These are phyloP conservation scores for Melaleuca quinquenervia DNA, from an alignment of 345 rosid genomes.

Conservation along the genomic window DNA sequence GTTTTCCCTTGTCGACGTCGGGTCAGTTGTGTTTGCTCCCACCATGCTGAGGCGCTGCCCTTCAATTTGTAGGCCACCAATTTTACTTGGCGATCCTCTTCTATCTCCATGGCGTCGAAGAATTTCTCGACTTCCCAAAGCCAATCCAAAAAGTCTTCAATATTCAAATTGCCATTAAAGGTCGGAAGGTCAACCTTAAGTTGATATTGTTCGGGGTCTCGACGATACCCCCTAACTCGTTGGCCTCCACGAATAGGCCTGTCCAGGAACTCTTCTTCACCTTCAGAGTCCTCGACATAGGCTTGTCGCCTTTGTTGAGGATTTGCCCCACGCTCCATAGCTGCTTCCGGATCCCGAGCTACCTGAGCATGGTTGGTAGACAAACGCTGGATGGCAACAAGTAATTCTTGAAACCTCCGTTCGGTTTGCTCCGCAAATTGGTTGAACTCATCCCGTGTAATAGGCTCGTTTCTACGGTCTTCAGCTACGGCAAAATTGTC, in stretches of 20 bases:
- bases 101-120: background rate
- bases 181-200: background rate
- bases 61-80: background rate
- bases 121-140: background rate
- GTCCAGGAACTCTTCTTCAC: background rate
- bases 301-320: too few species aligned
- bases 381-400: background rate
- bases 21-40: background rate
- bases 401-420: background rate
- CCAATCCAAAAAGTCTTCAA: constrained; percentile 5
- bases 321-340: too few species aligned
- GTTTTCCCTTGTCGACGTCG: background rate
- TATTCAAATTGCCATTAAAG: background rate
- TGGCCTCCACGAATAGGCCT: background rate
- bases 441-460: background rate
- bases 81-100: background rate
- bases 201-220: background rate
- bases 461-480: background rate
- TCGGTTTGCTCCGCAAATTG: background rate
- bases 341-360: too few species aligned
- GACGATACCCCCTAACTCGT: background rate
- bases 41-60: constrained; percentile 3
- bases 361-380: too few species aligned
- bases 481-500: background rate
- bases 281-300: background rate